Conservation (phyloP, 1,139 yeast species). For the Hansenula sp. region DNA sequence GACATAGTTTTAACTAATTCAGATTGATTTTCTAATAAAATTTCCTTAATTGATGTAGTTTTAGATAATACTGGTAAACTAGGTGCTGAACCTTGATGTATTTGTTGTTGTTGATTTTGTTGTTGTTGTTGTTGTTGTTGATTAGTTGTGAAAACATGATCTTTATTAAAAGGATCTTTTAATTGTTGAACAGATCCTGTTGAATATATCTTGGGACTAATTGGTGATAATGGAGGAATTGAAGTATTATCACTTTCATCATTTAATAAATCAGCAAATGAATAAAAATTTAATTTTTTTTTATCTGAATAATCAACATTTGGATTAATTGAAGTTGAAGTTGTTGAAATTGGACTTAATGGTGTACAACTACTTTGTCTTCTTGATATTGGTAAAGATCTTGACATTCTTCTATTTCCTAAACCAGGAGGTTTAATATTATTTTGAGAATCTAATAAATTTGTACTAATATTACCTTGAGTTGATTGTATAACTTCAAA, state of each 20-base stretch:
- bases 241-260: slow-evolving; percentile 13
- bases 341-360: slow-evolving; percentile 1
- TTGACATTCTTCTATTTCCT: slow-evolving; percentile 2
- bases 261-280: slow-evolving; percentile 19
- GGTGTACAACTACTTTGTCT: slow-evolving; percentile 4
- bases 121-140: background rate
- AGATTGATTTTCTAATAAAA: slow-evolving; percentile 1
- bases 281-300: slow-evolving; percentile 19
- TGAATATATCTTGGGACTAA: background rate
- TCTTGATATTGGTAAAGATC: slow-evolving; percentile 3
- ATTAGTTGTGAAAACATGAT: background rate
- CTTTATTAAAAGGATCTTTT: background rate
- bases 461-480: slow-evolving; percentile 2
- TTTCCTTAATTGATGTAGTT: slow-evolving; percentile 3
- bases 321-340: background rate
- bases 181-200: background rate
- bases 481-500: slow-evolving; percentile 18
- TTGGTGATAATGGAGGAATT: background rate
- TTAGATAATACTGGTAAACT: background rate
- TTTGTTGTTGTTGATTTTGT: background rate
- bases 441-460: slow-evolving; percentile 11
- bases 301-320: slow-evolving; percentile 20
- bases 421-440: background rate
- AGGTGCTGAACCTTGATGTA: background rate
- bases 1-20: background rate